Evolutionary conservation across 192 early-diverging fungal species (phyloP).

Genomic region (Podila horticola): DNA sequence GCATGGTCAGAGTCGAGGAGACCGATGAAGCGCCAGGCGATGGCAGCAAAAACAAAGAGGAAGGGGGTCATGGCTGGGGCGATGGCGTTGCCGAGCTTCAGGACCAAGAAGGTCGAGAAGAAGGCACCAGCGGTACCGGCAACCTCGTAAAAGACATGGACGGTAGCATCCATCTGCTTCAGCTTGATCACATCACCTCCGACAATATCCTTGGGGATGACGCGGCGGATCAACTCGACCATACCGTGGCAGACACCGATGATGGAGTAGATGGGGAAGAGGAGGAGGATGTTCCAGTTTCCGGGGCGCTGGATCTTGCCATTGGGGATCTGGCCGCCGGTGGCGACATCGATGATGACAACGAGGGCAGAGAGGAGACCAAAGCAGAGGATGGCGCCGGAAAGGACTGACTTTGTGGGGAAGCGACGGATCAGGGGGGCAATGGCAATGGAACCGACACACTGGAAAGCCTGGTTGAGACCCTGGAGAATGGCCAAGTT

Average conservation of each 20-base stretch:
- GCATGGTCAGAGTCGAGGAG: conserved; percentile 19
- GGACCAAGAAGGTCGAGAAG: conserved; percentile 55
- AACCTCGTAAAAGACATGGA: conserved; percentile 70
- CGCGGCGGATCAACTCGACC: conserved; percentile 69
- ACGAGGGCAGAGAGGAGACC: conserved; percentile 56
- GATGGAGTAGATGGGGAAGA: conserved; percentile 59
- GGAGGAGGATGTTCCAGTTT: conserved; percentile 43
- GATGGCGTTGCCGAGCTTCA: conserved; percentile 56
- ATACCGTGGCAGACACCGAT: conserved; percentile 65
- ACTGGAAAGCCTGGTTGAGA: conserved; percentile 64
- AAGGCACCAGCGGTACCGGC: conserved; percentile 69
- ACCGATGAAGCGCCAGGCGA: conserved; percentile 58
- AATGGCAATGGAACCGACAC: conserved; percentile 60
- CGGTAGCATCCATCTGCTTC: conserved; percentile 66
- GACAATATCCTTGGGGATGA: conserved; percentile 68
- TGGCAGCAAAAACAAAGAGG: conserved; percentile 56
- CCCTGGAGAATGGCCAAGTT: conserved; percentile 33
- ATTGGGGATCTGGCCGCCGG: conserved; percentile 51
- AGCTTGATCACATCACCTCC: conserved; percentile 70
- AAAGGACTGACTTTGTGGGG: conserved; percentile 50
- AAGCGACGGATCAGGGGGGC: conserved; percentile 62
- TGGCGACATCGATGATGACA: conserved; percentile 63
- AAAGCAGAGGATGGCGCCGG: conserved; percentile 56
- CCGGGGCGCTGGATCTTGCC: conserved; percentile 33
- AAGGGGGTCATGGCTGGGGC: conserved; percentile 61